A percentile compares a stretch with the other conserved stretches of the same genome.
phyloP scores from a whole-genome alignment of 257 asterid species.

The Cynanchum wilfordii region DNA sequence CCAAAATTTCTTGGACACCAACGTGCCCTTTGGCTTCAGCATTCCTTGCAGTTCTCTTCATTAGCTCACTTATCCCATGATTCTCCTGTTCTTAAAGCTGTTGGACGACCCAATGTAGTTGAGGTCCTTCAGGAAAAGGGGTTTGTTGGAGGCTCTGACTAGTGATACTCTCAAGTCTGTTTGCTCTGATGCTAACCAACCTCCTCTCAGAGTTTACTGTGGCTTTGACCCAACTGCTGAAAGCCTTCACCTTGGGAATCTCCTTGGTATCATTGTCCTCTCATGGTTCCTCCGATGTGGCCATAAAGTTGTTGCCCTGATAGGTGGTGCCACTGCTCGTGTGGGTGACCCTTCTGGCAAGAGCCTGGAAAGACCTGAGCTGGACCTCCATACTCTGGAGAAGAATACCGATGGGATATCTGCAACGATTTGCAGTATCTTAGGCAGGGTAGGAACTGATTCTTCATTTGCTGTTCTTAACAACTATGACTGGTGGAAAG shows the following conservation, averaged over 20 bases:
- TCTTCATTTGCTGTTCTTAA: slow-evolving; percentile 42
- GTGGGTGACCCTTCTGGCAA: slow-evolving; percentile 95
- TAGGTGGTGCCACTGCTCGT: slow-evolving; percentile 96
- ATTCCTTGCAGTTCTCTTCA: neutral
- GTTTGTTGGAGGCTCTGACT: slow-evolving; percentile 72
- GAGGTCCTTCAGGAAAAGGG: slow-evolving; percentile 65
- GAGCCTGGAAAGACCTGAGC: slow-evolving; percentile 73
- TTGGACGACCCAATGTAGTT: slow-evolving; percentile 42
- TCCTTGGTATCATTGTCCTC: slow-evolving; percentile 69
- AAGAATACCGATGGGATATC: slow-evolving; percentile 48
- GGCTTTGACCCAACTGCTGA: slow-evolving; percentile 98
- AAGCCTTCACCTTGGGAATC: slow-evolving; percentile 87
- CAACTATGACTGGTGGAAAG: slow-evolving; percentile 97
- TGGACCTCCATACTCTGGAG: slow-evolving; percentile 43
- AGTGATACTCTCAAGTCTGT: slow-evolving; percentile 39
- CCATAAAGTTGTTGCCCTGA: slow-evolving; percentile 61
- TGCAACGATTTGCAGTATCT: slow-evolving; percentile 33
- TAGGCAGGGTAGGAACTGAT: slow-evolving; percentile 26
- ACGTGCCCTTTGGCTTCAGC: neutral
- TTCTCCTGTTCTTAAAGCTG: neutral
- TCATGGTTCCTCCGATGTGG: slow-evolving; percentile 94
- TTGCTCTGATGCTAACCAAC: slow-evolving; percentile 25
- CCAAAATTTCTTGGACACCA: neutral
- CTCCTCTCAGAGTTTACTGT: slow-evolving; percentile 64
- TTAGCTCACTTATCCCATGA: neutral